phyloP scores from a whole-genome alignment of 495 filamentous ascomycete species.

The Lasiosphaeria hispida region DNA sequence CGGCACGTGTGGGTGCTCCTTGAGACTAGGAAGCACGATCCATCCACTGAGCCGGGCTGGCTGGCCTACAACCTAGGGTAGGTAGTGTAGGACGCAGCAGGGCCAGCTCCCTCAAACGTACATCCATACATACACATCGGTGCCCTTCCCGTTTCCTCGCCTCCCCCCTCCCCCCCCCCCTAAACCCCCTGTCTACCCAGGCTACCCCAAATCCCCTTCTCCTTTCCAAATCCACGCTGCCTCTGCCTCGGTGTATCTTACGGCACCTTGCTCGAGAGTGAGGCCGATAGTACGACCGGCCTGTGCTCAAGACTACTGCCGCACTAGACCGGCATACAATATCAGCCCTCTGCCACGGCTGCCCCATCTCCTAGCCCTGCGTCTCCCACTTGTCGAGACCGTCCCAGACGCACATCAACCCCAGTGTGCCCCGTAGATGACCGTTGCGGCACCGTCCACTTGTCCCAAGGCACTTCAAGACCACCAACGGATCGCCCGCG shows the following conservation, averaged over 20 bases:
- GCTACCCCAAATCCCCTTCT: conserved; percentile 19
- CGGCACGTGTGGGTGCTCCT: conserved; percentile 26
- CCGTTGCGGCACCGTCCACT: not conserved
- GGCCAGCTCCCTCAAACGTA: not conserved
- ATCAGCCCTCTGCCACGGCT: conserved; percentile 16
- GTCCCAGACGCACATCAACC: conserved; percentile 12
- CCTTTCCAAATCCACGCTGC: not conserved
- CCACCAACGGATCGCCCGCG: conserved; percentile 28
- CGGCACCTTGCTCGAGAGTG: conserved; percentile 27
- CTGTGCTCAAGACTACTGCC: conserved; percentile 17
- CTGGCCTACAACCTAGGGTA: conserved; percentile 3
- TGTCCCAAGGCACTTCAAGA: conserved; percentile 12
- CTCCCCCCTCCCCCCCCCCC: conserved; percentile 15
- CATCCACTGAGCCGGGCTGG: conserved; percentile 28
- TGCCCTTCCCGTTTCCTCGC: conserved; percentile 25
- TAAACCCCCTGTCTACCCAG: not conserved
- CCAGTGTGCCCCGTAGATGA: not conserved
- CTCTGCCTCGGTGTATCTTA: conserved; percentile 28
- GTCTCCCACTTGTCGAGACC: conserved; percentile 13
- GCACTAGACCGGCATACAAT: conserved; percentile 18
- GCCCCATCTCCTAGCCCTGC: conserved; percentile 7
- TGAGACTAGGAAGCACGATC: conserved; percentile 20
- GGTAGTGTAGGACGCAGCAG: conserved; percentile 3
- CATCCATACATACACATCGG: conserved; percentile 15
- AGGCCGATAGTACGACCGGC: conserved; percentile 30